Evolutionary conservation across 805 yeast genomes (phyloP), one percentile per base, ranked within the genome.

Genomic region (Saccharomyces kudriavzevii): DNA sequence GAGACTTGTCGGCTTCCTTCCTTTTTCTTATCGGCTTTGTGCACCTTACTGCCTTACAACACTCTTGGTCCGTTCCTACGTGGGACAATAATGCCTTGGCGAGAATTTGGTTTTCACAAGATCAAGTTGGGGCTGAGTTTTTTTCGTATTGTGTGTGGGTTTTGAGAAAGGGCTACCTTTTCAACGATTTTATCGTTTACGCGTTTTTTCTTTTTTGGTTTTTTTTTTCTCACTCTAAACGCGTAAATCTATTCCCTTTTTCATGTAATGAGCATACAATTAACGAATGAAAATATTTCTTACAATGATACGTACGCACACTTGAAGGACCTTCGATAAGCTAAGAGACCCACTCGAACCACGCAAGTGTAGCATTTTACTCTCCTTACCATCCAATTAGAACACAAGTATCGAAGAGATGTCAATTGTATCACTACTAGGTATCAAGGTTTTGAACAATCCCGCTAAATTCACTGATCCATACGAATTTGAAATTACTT

Each of bases 401-500:
- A 17, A 9, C 22, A 13, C 10, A 49, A 20, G 24, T 20, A 40
- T 20, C 28, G n/a, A 10, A 47, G 61, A 35, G 25, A 91, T 91
- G 98, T 91, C 97, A 10, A 91, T 91, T 55, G 97, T 92, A 4
- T 90, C 97, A 46, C 74, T 94, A 50, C 75, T 92, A 51, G 97
- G 96, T 51, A 90, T 94, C 56, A 87, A 88, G 62, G 96, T 94
- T 28, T 78, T 92, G 54, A 92, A 89, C 69, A 94, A 94, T 64
- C 99, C 99, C 3, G 97, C 98, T 4, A 82, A 85, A 59, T 94
- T 94, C 75, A 77, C 88, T 3, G 97, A 89, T 64, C 88, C 97
- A 1, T 94, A 94, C 62, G 95, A 94, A 68, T 91, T 94, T 67
- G 98, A 94, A 70, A 94, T 94, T 70, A 94, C 99, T 0, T 94